Evolutionary conservation across 2,329 filamentous ascomycete genomes (phyloP), one percentile per base, ranked within the genome.

Genomic region (Lojkania enalia): DNA sequence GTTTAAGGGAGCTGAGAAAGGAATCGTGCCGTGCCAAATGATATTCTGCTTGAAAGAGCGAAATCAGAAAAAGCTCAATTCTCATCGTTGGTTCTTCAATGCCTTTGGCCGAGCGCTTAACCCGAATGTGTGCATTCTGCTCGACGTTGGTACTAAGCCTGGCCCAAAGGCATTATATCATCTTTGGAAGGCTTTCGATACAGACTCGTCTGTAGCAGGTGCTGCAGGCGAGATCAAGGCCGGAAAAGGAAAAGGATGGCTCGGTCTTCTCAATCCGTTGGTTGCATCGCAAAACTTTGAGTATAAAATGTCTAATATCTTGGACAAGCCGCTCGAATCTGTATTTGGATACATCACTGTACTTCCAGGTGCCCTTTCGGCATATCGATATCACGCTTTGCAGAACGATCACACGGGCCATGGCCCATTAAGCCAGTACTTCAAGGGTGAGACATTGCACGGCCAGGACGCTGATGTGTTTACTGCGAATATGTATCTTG

Each of bases 221-320:
- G 94, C 94, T 19, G 96, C 94, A 53, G 94, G 94, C 55, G 94
- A 99, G 70, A 99, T 99, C 71, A 96, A 92, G 67, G 94, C 94
- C 0, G 95, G 95, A 73, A 95, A 96, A 69, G 94, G 94, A 5
- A 89, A 86, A 55, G 84, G 81, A 18, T 91, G 90, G 64, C 76
- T 84, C 4, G 90, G 92, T 51, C 78, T 99, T 13, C 76, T 99
- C 35, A 99, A 99, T 61, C 94, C 94, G 0, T 78, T 99, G 4
- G 92, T 99, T 13, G 94, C 94, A 0, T 95, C 90, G 35, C 94
- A 99, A 63, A 99, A 99, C 68, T 99, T 99, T 57, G 94, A 99
- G 75, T 99, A 99, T 77, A 99, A 99, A 72, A 96, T 99, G 90
- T 96, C 90, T 30, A 99, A 99, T 61, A 99, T 99, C 61, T 78